A percentile compares a stretch with the other conserved stretches of the same genome.
Evolutionary conservation across 2,329 filamentous ascomycete genomes (phyloP).

Genomic region (Tolypocladium tropicale): DNA sequence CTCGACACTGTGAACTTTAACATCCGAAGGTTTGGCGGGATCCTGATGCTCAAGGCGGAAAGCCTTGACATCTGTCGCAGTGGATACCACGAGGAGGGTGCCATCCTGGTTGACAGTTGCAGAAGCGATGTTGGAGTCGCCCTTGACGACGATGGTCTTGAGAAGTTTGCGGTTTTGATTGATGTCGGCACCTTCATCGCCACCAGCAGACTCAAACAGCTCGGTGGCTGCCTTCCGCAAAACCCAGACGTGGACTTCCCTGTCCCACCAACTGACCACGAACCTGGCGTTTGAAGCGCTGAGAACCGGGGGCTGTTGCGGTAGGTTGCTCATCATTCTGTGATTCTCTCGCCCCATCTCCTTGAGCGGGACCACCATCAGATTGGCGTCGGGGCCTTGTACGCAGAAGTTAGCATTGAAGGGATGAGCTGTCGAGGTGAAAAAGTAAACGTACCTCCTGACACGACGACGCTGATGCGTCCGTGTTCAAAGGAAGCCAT

Average conservation of each 20-base stretch:
- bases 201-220: conserved; percentile 28
- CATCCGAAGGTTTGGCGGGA: conserved; percentile 40
- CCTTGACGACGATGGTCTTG: conserved; percentile 56
- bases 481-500: conserved; percentile 83
- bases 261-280: conserved; percentile 86
- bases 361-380: conserved; percentile 67
- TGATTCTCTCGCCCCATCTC: conserved; percentile 73
- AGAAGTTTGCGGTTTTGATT: conserved; percentile 54
- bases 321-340: conserved; percentile 70
- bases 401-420: conserved; percentile 3
- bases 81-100: conserved; percentile 65
- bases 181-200: conserved; percentile 30
- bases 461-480: conserved; percentile 76
- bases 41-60: conserved; percentile 55
- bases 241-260: conserved; percentile 76
- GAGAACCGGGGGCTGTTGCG: conserved; percentile 63
- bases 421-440: background rate
- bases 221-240: conserved; percentile 35
- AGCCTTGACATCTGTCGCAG: conserved; percentile 62
- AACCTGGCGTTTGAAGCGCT: conserved; percentile 66
- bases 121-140: conserved; percentile 75
- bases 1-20: conserved; percentile 62
- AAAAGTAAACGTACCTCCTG: conserved; percentile 55
- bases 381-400: conserved; percentile 72
- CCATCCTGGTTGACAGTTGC: conserved; percentile 63